A percentile compares a stretch with the other conserved stretches of the same genome.
Conservation (phyloP, 2,329 filamentous ascomycete species). For the Alternaria arborescens region DNA sequence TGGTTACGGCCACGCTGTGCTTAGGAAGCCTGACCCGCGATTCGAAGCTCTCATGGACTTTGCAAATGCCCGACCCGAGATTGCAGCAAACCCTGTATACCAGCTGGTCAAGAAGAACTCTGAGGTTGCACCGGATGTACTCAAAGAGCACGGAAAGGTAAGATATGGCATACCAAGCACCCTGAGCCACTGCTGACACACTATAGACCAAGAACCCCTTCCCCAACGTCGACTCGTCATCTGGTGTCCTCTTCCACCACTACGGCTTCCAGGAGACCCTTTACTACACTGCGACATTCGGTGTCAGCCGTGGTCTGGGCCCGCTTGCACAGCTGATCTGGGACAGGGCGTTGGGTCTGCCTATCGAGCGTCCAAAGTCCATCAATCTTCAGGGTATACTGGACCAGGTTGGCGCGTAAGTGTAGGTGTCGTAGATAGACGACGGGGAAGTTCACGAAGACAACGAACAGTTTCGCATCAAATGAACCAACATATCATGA, state of each 20-base stretch:
- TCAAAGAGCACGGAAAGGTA: constrained; percentile 92
- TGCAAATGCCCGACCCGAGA: constrained; percentile 82
- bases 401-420: constrained; percentile 60
- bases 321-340: constrained; percentile 94
- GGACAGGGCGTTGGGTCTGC: constrained; percentile 91
- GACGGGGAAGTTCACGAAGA: neutral
- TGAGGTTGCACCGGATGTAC: constrained; percentile 86
- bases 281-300: constrained; percentile 83
- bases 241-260: constrained; percentile 95
- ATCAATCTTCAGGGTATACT: constrained; percentile 90
- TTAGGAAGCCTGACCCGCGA: constrained; percentile 95
- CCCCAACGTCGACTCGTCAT: constrained; percentile 94
- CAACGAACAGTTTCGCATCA: neutral
- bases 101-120: constrained; percentile 93
- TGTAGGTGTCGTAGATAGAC: neutral
- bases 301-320: constrained; percentile 77
- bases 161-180: constrained; percentile 7
- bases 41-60: constrained; percentile 98
- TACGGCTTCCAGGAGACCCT: constrained; percentile 97
- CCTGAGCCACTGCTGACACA: constrained; percentile 9
- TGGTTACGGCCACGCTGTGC: constrained; percentile 93
- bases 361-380: constrained; percentile 97
- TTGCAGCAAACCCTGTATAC: constrained; percentile 88
- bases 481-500: neutral
- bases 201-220: constrained; percentile 88